phyloP scores from a whole-genome alignment of 805 yeast genomes.

The Crinitomyces ghanaensis region DNA sequence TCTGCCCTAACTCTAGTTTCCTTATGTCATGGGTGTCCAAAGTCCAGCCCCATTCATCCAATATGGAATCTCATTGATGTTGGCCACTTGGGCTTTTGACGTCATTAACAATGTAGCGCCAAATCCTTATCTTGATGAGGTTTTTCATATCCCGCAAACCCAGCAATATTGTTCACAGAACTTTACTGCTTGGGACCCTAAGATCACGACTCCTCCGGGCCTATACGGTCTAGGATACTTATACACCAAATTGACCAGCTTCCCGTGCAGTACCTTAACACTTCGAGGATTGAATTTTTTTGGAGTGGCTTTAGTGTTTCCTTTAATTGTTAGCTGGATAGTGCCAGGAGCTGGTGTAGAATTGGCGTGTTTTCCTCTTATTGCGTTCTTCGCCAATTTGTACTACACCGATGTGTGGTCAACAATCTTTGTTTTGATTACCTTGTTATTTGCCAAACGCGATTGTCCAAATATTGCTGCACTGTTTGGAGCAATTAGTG shows the following conservation, averaged over 20 bases:
- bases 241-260: constrained; percentile 7
- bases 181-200: constrained; percentile 67
- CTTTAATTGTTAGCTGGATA: constrained; percentile 28
- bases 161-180: constrained; percentile 49
- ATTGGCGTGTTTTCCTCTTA: constrained; percentile 45
- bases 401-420: constrained; percentile 96
- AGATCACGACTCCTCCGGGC: constrained; percentile 97
- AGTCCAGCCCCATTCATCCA: too few species aligned
- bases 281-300: constrained; percentile 50
- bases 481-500: constrained; percentile 45
- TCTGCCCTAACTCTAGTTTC: too few species aligned
- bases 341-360: constrained; percentile 14
- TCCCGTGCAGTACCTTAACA: constrained; percentile 23
- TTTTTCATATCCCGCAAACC: constrained; percentile 77
- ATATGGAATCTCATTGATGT: constrained; percentile 6
- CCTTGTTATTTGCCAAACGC: constrained; percentile 27
- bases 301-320: constrained; percentile 25
- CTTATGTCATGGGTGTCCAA: too few species aligned
- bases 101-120: constrained; percentile 9
- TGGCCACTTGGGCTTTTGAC: constrained; percentile 9
- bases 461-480: constrained; percentile 31
- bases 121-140: constrained; percentile 46
- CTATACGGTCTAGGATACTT: constrained; percentile 44
- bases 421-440: constrained; percentile 50
- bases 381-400: constrained; percentile 60